Percentiles rank a stretch among this genome's conserved stretches.
Evolutionary conservation across 2,329 filamentous ascomycete species (phyloP).

Genomic region (Whalleya microplaca): DNA sequence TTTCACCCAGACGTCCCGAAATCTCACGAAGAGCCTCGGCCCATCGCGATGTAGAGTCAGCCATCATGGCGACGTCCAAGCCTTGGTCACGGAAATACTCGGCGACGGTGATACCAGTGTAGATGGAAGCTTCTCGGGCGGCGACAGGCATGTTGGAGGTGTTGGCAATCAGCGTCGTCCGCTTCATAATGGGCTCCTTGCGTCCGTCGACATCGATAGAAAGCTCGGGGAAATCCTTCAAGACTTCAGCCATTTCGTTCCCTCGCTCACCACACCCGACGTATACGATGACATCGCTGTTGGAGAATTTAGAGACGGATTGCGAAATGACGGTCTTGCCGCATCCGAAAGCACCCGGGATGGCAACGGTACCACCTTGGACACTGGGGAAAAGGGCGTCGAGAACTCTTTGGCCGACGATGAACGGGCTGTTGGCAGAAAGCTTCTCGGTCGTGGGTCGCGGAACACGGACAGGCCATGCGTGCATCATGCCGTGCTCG

Average conservation of each 20-base stretch:
- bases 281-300: conserved; percentile 98
- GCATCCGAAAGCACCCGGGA: conserved; percentile 97
- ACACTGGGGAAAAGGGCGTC: conserved; percentile 96
- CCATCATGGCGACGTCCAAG: conserved; percentile 99
- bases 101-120: conserved; percentile 91
- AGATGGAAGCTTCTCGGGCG: conserved; percentile 97
- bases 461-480: conserved; percentile 96
- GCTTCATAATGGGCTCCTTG: conserved; percentile 99
- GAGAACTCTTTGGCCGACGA: conserved; percentile 95
- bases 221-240: conserved; percentile 99
- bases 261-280: conserved; percentile 89
- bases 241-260: conserved; percentile 99
- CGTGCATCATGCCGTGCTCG: conserved; percentile 97
- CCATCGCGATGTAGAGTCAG: conserved; percentile 97
- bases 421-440: conserved; percentile 84
- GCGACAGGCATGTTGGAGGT: conserved; percentile 99
- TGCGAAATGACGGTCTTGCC: conserved; percentile 99
- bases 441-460: conserved; percentile 92
- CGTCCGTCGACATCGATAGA: conserved; percentile 92
- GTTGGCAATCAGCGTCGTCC: conserved; percentile 96
- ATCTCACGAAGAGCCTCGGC: conserved; percentile 98
- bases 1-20: conserved; percentile 97
- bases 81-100: conserved; percentile 98
- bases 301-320: conserved; percentile 99
- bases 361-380: conserved; percentile 95